phyloP scores from a whole-genome alignment of 1,284 basidiomycete species.

The Heterobasidion occidentale region DNA sequence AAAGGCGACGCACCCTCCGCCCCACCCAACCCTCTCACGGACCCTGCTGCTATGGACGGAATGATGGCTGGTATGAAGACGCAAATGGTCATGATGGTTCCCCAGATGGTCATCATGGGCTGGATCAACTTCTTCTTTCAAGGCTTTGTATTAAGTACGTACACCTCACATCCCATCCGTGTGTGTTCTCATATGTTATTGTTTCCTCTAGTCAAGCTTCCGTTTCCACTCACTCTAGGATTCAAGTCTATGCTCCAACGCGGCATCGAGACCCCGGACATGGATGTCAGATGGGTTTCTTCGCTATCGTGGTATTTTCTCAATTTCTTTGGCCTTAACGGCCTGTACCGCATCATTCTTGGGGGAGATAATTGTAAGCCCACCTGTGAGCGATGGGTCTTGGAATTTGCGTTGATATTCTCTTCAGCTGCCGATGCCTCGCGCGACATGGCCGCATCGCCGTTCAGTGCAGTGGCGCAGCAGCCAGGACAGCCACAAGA shows the following conservation, averaged over 20 bases:
- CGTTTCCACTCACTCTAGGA: constrained; percentile 93
- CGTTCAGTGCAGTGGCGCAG: constrained; percentile 50
- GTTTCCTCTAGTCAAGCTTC: constrained; percentile 75
- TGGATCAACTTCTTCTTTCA: constrained; percentile 99
- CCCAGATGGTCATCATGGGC: constrained; percentile 98
- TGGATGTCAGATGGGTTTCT: constrained; percentile 99
- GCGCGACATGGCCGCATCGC: constrained; percentile 64
- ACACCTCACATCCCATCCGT: too few species aligned
- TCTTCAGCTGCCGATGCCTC: constrained; percentile 66
- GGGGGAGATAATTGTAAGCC: constrained; percentile 84
- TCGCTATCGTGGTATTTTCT: constrained; percentile 99
- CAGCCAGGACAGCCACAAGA: constrained; percentile 67
- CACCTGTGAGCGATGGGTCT: constrained; percentile 2
- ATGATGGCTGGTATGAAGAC: constrained; percentile 99
- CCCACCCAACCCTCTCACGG: constrained; percentile 71
- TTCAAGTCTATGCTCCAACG: constrained; percentile 99
- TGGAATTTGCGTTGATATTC: not conserved
- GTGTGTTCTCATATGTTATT: not conserved
- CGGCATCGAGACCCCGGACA: constrained; percentile 92
- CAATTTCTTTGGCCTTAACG: constrained; percentile 97
- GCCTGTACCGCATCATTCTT: constrained; percentile 88
- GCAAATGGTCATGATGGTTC: constrained; percentile 97
- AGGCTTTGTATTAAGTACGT: constrained; percentile 94
- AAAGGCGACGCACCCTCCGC: constrained; percentile 47
- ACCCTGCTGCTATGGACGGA: constrained; percentile 90